Evolutionary conservation across 2,329 filamentous ascomycete genomes (phyloP), one percentile per base, ranked within the genome.

Genomic region (Aspergillus flavus): DNA sequence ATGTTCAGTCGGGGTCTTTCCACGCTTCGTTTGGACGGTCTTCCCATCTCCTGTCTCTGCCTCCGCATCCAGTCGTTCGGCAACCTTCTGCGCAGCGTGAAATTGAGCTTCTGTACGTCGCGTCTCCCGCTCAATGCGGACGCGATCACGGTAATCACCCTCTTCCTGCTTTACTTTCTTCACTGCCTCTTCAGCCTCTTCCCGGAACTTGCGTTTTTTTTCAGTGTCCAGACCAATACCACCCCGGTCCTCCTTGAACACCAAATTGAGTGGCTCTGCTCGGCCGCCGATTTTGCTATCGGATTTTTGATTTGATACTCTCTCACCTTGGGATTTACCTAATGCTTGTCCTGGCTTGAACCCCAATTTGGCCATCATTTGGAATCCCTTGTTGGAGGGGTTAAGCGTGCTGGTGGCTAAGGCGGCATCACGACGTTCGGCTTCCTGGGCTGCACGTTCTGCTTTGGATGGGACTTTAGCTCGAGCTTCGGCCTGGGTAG

Each of bases 351-450:
- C 93, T 23, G 87, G 83, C 62, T 88, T 90, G 81, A 96, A 99
- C 0, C 95, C 95, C 84, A 99, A 92, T 78, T 92, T 94, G 26
- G 92, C 90, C 94, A 99, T 97, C 93, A 99, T 97, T 68, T 92
- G 88, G 65, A 96, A 87, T 1, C 94, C 95, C 75, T 97, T 98
- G 80, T 89, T 96, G 70, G 85, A 86, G 57, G 87, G 84, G 23
- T 89, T 86, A 7, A 97, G 82, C 56, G 95, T 83, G 6, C 90
- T 91, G n/a, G 81, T 91, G 5, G 89, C 85, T 30, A 97, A 86
- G 0, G 91, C 92, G 43, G 85, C 87, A 75, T 97, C 92, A 58
- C 93, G 89, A 19, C 87, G 87, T 48, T 84, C 85, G 10, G 85
- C 86, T 70, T 91, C 92, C 68, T 93, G 89, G 57, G 87, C 88